Percentiles rank a stretch among this genome's conserved stretches.
phyloP scores from a whole-genome alignment of 225 moss, liverwort and hornwort species.

The Climacium dendroides region DNA sequence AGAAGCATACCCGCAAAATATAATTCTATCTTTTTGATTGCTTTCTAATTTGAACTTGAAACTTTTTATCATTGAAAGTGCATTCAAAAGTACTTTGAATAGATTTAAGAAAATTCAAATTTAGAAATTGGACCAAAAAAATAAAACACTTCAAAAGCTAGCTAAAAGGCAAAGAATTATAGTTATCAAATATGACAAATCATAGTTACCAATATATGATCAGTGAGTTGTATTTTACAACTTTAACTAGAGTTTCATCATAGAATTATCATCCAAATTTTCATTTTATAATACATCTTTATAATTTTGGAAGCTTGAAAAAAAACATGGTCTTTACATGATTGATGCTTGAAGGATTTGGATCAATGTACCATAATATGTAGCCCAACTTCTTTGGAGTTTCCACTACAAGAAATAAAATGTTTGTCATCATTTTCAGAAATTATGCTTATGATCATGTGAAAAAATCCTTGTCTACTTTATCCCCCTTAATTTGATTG shows the following conservation, averaged over 20 bases:
- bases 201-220: not conserved
- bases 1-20: accelerated
- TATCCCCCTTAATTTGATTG: not conserved
- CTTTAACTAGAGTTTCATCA: not conserved
- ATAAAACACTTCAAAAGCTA: not conserved
- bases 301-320: not conserved
- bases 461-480: not conserved
- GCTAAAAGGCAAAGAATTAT: not conserved
- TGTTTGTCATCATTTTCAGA: not conserved
- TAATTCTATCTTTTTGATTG: not conserved
- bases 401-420: not conserved
- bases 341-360: not conserved
- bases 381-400: not conserved
- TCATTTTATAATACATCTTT: not conserved
- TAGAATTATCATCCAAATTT: not conserved
- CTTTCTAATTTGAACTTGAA: not conserved
- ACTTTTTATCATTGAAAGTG: not conserved
- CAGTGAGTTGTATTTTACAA: accelerated
- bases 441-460: not conserved
- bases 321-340: accelerated
- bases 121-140: too few relatives aligned
- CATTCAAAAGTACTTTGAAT: not conserved
- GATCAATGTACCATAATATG: not conserved
- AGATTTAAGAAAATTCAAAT: not conserved
- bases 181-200: not conserved